Base-by-base conservation (phyloP, 768 basidiomycete genomes). In the Hericium coralloides region DNA sequence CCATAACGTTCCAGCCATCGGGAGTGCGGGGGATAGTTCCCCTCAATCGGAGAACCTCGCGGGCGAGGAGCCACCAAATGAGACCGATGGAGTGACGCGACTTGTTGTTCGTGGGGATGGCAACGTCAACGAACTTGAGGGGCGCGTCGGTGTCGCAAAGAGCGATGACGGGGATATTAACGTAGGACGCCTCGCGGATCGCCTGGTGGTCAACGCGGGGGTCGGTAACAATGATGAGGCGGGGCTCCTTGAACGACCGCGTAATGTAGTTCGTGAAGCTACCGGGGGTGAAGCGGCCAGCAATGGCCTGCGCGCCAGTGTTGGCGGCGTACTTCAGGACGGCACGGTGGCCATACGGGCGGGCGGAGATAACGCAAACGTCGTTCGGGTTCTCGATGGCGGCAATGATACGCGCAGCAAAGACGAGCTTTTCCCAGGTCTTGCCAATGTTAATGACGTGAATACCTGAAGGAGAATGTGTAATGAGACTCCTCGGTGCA, bases 221-320 rank as follows among this genome's bases (percentile, higher is more conserved):
- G 78, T 99, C 97, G 72, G 95, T 98, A 60, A 99, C 95, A 69
- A 99, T 72, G 73, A 99, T 95, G 60, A 99, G 83, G 67, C 97
- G 92, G 66, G 97, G 97, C 77, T 99, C 97, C 80, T 98, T 98
- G 90, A 98, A 99, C 59, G 94, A 97, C 68, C 92, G 92, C 66
- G 93, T 97, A 81, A 95, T 95, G 81, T 98, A 98, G 80, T 99
- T 99, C 71, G 97, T 98, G 79, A 98, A 97, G 64, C 85, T 89
- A 80, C 95, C 95, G 67, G 95, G 95, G 63, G 95, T 98, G 80
- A 99, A 98, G 67, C 97, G 92, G 68, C 97, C 97, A 58, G 97
- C 97, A 70, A 99, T 98, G 60, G 97, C 92, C 73, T 95, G 92
- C 49, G 95, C 97, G 63, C 97, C 97, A 60, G 95, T 98, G 82